phyloP scores from a whole-genome alignment of 2,329 filamentous ascomycete species.

The Diatrype stigma region DNA sequence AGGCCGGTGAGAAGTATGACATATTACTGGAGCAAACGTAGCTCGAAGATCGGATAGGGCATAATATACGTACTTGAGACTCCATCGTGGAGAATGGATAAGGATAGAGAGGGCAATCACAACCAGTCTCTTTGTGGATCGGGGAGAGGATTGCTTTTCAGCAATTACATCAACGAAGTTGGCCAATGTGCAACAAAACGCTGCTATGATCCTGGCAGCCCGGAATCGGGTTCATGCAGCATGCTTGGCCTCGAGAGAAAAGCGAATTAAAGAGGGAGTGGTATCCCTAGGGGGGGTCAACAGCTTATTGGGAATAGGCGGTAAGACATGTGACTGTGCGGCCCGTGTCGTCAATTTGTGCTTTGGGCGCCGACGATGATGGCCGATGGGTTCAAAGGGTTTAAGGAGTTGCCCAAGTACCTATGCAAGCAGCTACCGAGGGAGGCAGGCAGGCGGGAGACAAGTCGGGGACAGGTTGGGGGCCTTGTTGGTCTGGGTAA shows the following conservation, averaged over 20 bases:
- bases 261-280: slow-evolving; percentile 17
- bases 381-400: no score
- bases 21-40: slow-evolving; percentile 7
- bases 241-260: slow-evolving; percentile 30
- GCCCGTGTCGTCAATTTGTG: no score
- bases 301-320: no score
- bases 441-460: no score
- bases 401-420: no score
- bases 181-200: slow-evolving; percentile 6
- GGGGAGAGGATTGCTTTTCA: slow-evolving; percentile 2
- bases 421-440: no score
- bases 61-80: slow-evolving; percentile 3
- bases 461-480: no score
- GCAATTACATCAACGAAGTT: slow-evolving; percentile 4
- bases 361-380: no score
- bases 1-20: slow-evolving; percentile 4
- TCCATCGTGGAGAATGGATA: slow-evolving; percentile 8
- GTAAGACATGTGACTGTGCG: no score
- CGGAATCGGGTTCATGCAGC: slow-evolving; percentile 35
- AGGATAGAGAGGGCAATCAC: slow-evolving; percentile 8
- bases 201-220: slow-evolving; percentile 43
- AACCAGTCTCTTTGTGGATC: background rate
- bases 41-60: background rate
- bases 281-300: background rate
- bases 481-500: no score